A percentile compares a stretch with the other conserved stretches of the same genome.
phyloP scores from a whole-genome alignment of 2,329 filamentous ascomycete species.

The Ophiostoma angusticollis region DNA sequence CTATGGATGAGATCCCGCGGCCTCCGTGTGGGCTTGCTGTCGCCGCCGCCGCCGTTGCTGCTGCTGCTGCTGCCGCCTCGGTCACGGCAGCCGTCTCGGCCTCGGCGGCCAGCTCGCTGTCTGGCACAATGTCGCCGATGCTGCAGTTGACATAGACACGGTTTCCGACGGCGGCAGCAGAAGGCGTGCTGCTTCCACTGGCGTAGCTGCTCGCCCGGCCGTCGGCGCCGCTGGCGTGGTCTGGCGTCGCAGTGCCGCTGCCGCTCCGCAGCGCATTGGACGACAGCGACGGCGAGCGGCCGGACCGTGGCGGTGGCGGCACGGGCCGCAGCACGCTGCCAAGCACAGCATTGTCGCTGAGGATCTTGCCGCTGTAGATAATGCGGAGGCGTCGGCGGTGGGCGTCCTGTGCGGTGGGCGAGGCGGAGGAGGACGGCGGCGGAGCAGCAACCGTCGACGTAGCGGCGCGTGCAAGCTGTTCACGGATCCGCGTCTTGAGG shows the following conservation, averaged over 20 bases:
- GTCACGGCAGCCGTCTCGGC: slow-evolving; percentile 34
- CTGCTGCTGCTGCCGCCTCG: not conserved
- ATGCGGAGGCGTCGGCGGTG: slow-evolving; percentile 64
- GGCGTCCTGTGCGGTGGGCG: slow-evolving; percentile 9
- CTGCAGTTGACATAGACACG: slow-evolving; percentile 88
- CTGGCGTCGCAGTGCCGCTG: not conserved
- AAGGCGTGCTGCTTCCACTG: not conserved
- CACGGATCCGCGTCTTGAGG: slow-evolving; percentile 72
- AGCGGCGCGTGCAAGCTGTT: slow-evolving; percentile 35
- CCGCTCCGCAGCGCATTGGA: slow-evolving; percentile 16
- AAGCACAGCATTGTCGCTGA: slow-evolving; percentile 61
- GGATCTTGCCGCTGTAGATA: slow-evolving; percentile 78
- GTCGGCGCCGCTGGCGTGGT: not conserved
- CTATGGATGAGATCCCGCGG: no score
- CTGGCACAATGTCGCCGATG: slow-evolving; percentile 62
- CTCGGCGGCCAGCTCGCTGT: slow-evolving; percentile 50
- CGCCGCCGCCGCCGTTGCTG: not conserved
- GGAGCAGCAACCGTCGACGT: slow-evolving; percentile 32
- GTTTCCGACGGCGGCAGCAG: slow-evolving; percentile 33
- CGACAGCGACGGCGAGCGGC: slow-evolving; percentile 11
- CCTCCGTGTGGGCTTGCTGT: not conserved
- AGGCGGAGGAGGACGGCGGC: slow-evolving; percentile 20
- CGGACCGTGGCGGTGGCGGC: slow-evolving; percentile 38
- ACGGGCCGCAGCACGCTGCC: slow-evolving; percentile 53
- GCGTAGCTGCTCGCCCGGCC: not conserved